phyloP scores from a whole-genome alignment of 352 stramenopile genomes.

The Pythium dissotocum region DNA sequence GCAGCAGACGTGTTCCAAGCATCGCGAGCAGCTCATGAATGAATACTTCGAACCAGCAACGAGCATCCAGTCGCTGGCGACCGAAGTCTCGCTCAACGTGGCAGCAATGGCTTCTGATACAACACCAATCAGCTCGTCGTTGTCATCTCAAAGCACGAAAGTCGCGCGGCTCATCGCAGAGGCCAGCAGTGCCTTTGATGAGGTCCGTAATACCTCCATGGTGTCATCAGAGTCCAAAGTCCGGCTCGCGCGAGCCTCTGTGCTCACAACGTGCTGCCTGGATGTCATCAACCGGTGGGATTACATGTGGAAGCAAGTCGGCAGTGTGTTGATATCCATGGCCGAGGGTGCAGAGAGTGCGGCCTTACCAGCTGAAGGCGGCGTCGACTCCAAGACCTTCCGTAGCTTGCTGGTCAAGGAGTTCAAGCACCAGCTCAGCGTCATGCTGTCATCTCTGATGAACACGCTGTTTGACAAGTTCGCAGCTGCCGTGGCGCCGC shows the following conservation, averaged over 20 bases:
- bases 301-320: slow-evolving; percentile 53
- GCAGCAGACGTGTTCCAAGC: slow-evolving; percentile 39
- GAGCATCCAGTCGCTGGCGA: slow-evolving; percentile 37
- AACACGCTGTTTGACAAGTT: slow-evolving; percentile 50
- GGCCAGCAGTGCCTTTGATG: slow-evolving; percentile 50
- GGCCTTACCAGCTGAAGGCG: background rate
- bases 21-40: slow-evolving; percentile 43
- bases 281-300: slow-evolving; percentile 57
- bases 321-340: slow-evolving; percentile 49
- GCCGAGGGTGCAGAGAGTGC: slow-evolving; percentile 30
- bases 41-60: slow-evolving; percentile 69
- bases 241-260: slow-evolving; percentile 42
- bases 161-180: slow-evolving; percentile 47
- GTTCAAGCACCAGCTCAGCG: slow-evolving; percentile 45
- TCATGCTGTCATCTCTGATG: slow-evolving; percentile 56
- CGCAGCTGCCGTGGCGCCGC: slow-evolving; percentile 20
- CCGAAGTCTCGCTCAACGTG: slow-evolving; percentile 26
- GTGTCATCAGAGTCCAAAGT: slow-evolving; percentile 75
- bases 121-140: background rate
- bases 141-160: slow-evolving; percentile 31
- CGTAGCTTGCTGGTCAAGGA: slow-evolving; percentile 34
- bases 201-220: slow-evolving; percentile 65
- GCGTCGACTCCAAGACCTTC: slow-evolving; percentile 28
- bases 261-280: slow-evolving; percentile 46
- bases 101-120: slow-evolving; percentile 3